Evolutionary conservation across 805 yeast genomes (phyloP).

Genomic region (Candida maesae): DNA sequence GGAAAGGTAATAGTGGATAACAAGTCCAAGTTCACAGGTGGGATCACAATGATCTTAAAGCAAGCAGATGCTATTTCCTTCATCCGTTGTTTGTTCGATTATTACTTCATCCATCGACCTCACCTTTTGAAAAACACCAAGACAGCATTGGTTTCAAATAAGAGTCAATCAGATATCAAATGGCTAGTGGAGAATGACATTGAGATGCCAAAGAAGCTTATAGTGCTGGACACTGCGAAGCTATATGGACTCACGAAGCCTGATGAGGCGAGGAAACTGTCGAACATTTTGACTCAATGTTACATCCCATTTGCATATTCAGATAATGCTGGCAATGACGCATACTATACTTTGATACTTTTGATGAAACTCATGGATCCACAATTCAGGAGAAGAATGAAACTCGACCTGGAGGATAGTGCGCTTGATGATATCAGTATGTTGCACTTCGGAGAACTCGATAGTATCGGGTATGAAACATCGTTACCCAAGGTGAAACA

Average conservation of each 20-base stretch:
- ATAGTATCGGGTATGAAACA: too few species aligned
- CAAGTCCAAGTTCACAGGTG: conserved; percentile 45
- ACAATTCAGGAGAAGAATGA: conserved; percentile 22
- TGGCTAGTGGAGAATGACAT: too few species aligned
- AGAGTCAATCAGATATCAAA: too few species aligned
- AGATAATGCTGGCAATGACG: conserved; percentile 72
- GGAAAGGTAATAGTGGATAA: conserved; percentile 53
- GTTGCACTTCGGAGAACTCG: too few species aligned
- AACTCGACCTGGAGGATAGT: not conserved
- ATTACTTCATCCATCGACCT: conserved; percentile 35
- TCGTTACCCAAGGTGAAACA: too few species aligned
- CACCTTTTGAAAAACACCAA: conserved; percentile 30
- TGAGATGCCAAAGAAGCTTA: conserved; percentile 32
- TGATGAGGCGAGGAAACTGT: conserved; percentile 36
- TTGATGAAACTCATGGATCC: conserved; percentile 51
- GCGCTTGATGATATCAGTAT: too few species aligned
- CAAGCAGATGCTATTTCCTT: conserved; percentile 34
- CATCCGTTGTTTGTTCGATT: conserved; percentile 40
- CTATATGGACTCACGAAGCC: conserved; percentile 41
- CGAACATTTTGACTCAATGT: conserved; percentile 42
- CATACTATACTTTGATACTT: conserved; percentile 55
- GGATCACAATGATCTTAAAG: conserved; percentile 40
- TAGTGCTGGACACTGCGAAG: conserved; percentile 44
- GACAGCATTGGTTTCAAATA: too few species aligned
- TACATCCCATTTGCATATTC: conserved; percentile 55